These are phyloP conservation scores for Phytophthora syringae DNA, from an alignment of 352 stramenopile species.

Conservation along the genomic window DNA sequence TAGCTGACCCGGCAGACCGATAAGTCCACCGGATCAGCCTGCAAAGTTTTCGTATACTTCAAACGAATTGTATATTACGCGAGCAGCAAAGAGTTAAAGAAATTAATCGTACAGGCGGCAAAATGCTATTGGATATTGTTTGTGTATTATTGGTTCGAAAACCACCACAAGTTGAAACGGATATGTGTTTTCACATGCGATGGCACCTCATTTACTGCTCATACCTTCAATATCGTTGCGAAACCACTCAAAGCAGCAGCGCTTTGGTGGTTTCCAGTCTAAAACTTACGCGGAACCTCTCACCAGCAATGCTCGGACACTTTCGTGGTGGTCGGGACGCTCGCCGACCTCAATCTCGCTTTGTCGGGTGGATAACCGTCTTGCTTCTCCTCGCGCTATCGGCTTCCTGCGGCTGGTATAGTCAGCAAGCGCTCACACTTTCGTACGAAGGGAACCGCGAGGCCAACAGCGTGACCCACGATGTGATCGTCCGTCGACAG, in stretches of 20 bases:
- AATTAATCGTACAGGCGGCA: no score
- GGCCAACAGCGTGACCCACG: slow-evolving; percentile 22
- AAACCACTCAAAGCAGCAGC: not conserved
- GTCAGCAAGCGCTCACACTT: slow-evolving; percentile 22
- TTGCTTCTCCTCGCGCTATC: slow-evolving; percentile 25
- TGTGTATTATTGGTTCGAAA: no score
- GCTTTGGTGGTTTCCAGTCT: not conserved
- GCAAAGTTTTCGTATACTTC: slow-evolving; percentile 26
- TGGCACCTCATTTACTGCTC: not conserved
- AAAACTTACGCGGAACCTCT: slow-evolving; percentile 6
- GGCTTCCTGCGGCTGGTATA: slow-evolving; percentile 35
- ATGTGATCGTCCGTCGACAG: slow-evolving; percentile 30
- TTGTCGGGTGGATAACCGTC: slow-evolving; percentile 30
- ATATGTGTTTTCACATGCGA: not conserved
- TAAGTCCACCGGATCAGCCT: slow-evolving; percentile 5
- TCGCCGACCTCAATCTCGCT: slow-evolving; percentile 8
- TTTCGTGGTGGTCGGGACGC: not conserved
- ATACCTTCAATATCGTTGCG: not conserved
- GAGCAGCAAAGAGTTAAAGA: slow-evolving; percentile 1
- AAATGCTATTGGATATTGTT: no score
- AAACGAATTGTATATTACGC: slow-evolving; percentile 32
- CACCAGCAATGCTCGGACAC: slow-evolving; percentile 21
- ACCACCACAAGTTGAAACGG: not conserved
- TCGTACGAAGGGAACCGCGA: slow-evolving; percentile 15
- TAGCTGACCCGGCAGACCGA: slow-evolving; percentile 18